A percentile compares a stretch with the other conserved stretches of the same genome.
Evolutionary conservation across 495 filamentous ascomycete species (phyloP).

Genomic region (Aspergillus nanangensis): DNA sequence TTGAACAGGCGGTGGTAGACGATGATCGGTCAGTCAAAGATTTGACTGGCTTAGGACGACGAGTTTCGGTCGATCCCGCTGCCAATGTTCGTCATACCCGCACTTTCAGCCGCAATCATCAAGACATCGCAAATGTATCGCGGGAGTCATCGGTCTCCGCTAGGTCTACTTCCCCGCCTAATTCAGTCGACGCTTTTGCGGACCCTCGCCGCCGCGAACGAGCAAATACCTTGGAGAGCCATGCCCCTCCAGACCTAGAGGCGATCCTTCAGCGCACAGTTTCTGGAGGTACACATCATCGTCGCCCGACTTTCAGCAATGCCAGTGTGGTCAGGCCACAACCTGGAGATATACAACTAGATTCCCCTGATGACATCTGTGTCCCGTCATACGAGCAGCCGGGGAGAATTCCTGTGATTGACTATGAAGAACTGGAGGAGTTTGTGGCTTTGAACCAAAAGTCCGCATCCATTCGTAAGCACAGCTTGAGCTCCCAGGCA

Average conservation of each 20-base stretch:
- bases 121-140: constrained; percentile 39
- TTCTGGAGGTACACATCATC: constrained; percentile 61
- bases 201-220: constrained; percentile 65
- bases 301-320: constrained; percentile 60
- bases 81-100: constrained; percentile 34
- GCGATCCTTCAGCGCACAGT: constrained; percentile 64
- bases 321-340: constrained; percentile 46
- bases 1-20: constrained; percentile 81
- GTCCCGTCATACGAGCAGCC: constrained; percentile 59
- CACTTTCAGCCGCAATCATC: constrained; percentile 36
- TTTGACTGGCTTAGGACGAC: constrained; percentile 33
- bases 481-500: constrained; percentile 49
- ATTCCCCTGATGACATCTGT: constrained; percentile 75
- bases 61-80: constrained; percentile 35
- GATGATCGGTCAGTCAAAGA: constrained; percentile 57
- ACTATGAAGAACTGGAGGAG: constrained; percentile 84
- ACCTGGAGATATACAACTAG: constrained; percentile 38
- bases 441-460: constrained; percentile 65
- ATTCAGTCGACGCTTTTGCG: constrained; percentile 96
- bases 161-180: constrained; percentile 80
- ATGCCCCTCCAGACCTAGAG: constrained; percentile 51
- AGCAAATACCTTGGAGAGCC: constrained; percentile 60
- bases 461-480: constrained; percentile 36
- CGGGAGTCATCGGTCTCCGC: constrained; percentile 55
- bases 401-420: constrained; percentile 60